Evolutionary conservation across 2,329 filamentous ascomycete genomes (phyloP).

Genomic region (Cyphellophora europaea): DNA sequence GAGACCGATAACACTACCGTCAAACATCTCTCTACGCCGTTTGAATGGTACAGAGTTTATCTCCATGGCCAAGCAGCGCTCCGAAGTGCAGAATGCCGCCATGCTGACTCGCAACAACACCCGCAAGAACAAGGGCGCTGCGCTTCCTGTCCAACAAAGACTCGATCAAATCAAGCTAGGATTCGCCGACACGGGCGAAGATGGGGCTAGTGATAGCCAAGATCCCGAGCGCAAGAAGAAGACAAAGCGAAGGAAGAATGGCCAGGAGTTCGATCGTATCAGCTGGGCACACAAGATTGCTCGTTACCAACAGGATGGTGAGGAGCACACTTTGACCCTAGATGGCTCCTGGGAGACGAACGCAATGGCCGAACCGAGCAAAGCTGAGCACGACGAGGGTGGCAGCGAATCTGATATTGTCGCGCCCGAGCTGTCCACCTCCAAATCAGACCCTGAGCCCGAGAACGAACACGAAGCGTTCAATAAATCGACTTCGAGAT

Average conservation of each 20-base stretch:
- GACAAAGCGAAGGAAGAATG: neutral
- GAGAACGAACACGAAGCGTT: neutral
- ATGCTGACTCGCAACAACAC: conserved; percentile 34
- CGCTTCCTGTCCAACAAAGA: conserved; percentile 14
- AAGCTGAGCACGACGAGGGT: neutral
- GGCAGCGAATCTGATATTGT: too few relatives aligned
- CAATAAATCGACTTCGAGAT: neutral
- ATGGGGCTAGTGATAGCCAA: neutral
- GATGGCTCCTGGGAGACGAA: neutral
- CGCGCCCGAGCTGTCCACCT: neutral
- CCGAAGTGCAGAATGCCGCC: conserved; percentile 32
- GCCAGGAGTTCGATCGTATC: too few relatives aligned
- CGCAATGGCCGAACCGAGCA: neutral
- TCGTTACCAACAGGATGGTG: neutral
- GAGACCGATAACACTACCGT: conserved; percentile 20
- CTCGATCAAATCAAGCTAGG: conserved; percentile 9
- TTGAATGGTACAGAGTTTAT: conserved; percentile 36
- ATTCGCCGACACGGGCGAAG: neutral
- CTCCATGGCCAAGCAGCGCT: conserved; percentile 26
- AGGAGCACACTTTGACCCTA: neutral
- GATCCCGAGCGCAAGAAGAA: neutral
- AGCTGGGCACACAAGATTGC: neutral
- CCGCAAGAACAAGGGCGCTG: conserved; percentile 29
- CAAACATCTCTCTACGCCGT: conserved; percentile 32
- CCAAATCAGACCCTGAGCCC: neutral